phyloP scores from a whole-genome alignment of 2,329 filamentous ascomycete genomes.

The Myriosclerotinia scirpicola region DNA sequence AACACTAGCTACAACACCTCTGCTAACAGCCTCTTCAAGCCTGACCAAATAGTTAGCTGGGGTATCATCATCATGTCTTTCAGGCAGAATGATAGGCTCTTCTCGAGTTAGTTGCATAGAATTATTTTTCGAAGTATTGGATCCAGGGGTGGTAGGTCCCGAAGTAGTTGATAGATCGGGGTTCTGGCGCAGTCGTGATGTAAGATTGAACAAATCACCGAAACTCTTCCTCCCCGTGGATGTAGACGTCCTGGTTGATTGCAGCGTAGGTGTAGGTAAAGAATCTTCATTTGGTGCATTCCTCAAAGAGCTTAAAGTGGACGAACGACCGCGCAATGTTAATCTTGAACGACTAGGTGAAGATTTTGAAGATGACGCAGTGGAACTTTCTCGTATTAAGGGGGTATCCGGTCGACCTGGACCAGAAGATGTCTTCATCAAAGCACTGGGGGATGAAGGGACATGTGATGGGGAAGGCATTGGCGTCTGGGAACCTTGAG shows the following conservation, averaged over 20 bases:
- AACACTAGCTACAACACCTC: conserved; percentile 79
- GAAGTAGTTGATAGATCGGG: conserved; percentile 71
- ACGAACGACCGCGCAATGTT: conserved; percentile 73
- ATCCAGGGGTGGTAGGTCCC: conserved; percentile 68
- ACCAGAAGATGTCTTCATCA: conserved; percentile 32
- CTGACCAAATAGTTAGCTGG: conserved; percentile 85
- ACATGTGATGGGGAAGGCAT: conserved; percentile 34
- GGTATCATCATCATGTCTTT: conserved; percentile 82
- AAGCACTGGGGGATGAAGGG: conserved; percentile 26
- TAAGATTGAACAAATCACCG: conserved; percentile 78
- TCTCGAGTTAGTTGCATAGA: conserved; percentile 71
- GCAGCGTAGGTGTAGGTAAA: conserved; percentile 62
- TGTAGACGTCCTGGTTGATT: conserved; percentile 65
- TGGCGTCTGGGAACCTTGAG: conserved; percentile 32
- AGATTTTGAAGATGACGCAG: conserved; percentile 63
- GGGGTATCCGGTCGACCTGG: conserved; percentile 45
- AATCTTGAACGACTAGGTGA: conserved; percentile 61
- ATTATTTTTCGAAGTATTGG: conserved; percentile 74
- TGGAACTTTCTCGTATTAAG: conserved; percentile 60
- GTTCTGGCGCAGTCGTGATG: conserved; percentile 74
- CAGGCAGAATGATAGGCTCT: conserved; percentile 70
- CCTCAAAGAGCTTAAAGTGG: conserved; percentile 81
- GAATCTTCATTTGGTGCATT: conserved; percentile 71
- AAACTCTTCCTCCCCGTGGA: conserved; percentile 94
- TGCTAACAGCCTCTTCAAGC: conserved; percentile 75